Evolutionary conservation across 305 asterid genomes (phyloP).

Genomic region (Plantago lanceolata): DNA sequence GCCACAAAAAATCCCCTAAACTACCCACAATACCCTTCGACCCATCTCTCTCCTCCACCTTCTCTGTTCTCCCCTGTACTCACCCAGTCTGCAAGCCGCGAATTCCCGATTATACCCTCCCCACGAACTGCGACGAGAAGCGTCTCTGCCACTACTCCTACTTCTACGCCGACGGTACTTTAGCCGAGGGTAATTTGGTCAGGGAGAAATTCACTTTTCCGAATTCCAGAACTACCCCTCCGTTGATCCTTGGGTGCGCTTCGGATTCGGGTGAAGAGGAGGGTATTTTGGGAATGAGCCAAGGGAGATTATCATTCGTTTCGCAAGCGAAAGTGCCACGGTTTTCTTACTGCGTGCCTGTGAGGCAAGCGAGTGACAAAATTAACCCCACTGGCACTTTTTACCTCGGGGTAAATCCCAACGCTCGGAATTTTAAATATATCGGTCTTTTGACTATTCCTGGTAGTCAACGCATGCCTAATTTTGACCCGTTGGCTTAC

Average conservation of each 20-base stretch:
- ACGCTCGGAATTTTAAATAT: conserved; percentile 44
- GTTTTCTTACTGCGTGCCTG: conserved; percentile 84
- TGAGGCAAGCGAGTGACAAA: conserved; percentile 26
- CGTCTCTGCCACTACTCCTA: conserved; percentile 77
- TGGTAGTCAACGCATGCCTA: conserved; percentile 53
- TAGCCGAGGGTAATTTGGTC: conserved; percentile 90
- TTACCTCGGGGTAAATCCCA: conserved; percentile 71
- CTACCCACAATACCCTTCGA: conserved; percentile 51
- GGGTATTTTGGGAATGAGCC: conserved; percentile 94
- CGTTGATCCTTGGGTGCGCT: conserved; percentile 74
- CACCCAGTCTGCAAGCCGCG: conserved; percentile 69
- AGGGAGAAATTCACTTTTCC: conserved; percentile 58
- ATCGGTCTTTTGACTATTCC: conserved; percentile 46
- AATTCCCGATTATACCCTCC: conserved; percentile 78
- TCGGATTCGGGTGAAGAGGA: conserved; percentile 49
- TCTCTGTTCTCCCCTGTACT: conserved; percentile 70
- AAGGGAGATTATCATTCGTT: conserved; percentile 62
- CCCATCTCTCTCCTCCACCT: conserved; percentile 72
- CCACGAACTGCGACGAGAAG: conserved; percentile 73
- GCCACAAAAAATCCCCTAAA: conserved; percentile 40
- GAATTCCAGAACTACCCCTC: conserved; percentile 64
- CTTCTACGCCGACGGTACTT: conserved; percentile 84
- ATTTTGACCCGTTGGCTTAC: conserved; percentile 75
- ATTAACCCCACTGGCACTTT: conserved; percentile 52
- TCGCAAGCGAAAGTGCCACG: conserved; percentile 62